These are phyloP conservation scores for Epichloe bromicola DNA, from an alignment of 2,329 filamentous ascomycete species.

Conservation along the genomic window DNA sequence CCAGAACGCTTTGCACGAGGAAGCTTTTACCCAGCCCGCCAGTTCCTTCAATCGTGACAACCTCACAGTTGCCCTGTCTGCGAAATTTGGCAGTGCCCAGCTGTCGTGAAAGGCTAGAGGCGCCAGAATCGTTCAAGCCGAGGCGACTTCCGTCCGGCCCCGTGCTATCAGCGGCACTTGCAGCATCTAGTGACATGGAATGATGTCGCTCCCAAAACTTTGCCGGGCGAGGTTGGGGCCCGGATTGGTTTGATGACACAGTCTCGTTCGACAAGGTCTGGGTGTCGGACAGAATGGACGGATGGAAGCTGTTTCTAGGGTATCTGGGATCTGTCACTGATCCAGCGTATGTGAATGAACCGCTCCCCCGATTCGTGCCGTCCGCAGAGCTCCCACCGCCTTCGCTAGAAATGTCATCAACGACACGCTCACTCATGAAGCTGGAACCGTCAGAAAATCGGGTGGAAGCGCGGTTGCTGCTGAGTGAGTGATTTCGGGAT, in stretches of 20 bases:
- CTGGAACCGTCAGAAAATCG: slow-evolving; percentile 41
- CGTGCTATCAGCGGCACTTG: slow-evolving; percentile 32
- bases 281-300: slow-evolving; percentile 27
- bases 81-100: slow-evolving; percentile 45
- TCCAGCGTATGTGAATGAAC: slow-evolving; percentile 33
- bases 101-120: slow-evolving; percentile 39
- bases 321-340: slow-evolving; percentile 26
- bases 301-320: slow-evolving; percentile 25
- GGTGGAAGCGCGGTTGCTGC: slow-evolving; percentile 26
- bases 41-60: slow-evolving; percentile 47
- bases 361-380: slow-evolving; percentile 33
- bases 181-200: slow-evolving; percentile 35
- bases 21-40: slow-evolving; percentile 54
- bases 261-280: slow-evolving; percentile 31
- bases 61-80: slow-evolving; percentile 49
- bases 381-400: slow-evolving; percentile 42
- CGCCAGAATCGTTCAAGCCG: slow-evolving; percentile 30
- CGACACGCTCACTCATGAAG: slow-evolving; percentile 36
- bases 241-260: slow-evolving; percentile 32
- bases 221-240: slow-evolving; percentile 22
- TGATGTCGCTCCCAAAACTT: slow-evolving; percentile 40
- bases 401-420: slow-evolving; percentile 46
- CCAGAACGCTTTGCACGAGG: slow-evolving; percentile 48
- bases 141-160: slow-evolving; percentile 29
- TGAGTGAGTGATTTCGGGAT: slow-evolving; percentile 47